Base-by-base conservation (phyloP, 2,329 filamentous ascomycete species). In the Pseudogymnoascus pannorum region DNA sequence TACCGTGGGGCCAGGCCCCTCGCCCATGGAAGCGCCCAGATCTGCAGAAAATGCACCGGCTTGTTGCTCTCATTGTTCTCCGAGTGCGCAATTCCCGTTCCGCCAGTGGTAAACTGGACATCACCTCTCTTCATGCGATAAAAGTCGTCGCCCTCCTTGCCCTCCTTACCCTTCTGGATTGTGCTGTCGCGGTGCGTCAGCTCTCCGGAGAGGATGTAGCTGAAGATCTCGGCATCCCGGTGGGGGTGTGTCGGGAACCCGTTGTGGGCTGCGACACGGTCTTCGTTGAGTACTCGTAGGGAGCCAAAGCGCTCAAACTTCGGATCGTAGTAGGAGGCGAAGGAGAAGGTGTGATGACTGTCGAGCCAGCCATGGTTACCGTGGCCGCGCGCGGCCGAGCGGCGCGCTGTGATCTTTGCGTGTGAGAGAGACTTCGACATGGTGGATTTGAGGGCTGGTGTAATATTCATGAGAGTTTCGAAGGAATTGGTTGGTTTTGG, bases 81-180 rank as follows among this genome's bases (percentile, higher is more conserved):
- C 6, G 85, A 89, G 74, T 96, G 91, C 1, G 90, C 84, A 68
- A 96, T 87, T 5, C 84, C 84, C 4, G 85, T 91, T 60, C 91
- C 91, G n/a, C 89, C 91, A 12, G 87, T 92, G 8, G 91, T 96
- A 74, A 95, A 96, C 71, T 96, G 91, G 48, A 96, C 89, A 72
- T 95, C 91, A 11, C 91, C 90, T 36, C 90, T 80, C 69, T 83
- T 82, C 79, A 96, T 87, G 33, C 84, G 79, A 70, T 79, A 89
- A 71, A 89, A 90, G 67, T 84, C 78, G 71, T 89, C 84, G 14
- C 72, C 79, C 38, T 79, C 82, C 69, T 62, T 59, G 20, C 80
- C 83, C 70, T 88, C 86, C 18, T 78, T 75, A 51, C 84, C 85
- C 75, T 87, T 90, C 73, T 84, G 83, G 68, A 90, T 83, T 87